phyloP scores from a whole-genome alignment of 805 yeast species.

The Nakazawaea siamensis region DNA sequence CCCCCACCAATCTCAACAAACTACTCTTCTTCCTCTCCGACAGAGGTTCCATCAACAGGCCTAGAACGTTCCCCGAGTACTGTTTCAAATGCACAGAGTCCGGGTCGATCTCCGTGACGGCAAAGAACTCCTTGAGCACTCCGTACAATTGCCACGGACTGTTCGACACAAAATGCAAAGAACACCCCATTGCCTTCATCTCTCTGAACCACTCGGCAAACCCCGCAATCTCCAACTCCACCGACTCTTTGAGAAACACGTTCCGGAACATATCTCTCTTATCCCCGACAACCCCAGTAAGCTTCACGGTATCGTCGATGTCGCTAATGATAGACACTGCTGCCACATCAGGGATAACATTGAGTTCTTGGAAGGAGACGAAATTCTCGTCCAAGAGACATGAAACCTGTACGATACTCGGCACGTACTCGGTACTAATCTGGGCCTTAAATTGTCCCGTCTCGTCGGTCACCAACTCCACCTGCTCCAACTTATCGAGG shows the following conservation, averaged over 20 bases:
- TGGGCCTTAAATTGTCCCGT: slow-evolving; percentile 59
- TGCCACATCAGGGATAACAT: slow-evolving; percentile 26
- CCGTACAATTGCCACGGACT: slow-evolving; percentile 87
- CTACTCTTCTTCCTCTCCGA: slow-evolving; percentile 70
- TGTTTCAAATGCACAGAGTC: slow-evolving; percentile 87
- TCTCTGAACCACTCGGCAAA: slow-evolving; percentile 64
- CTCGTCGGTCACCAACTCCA: slow-evolving; percentile 42
- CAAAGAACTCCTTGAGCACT: slow-evolving; percentile 49
- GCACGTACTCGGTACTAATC: slow-evolving; percentile 49
- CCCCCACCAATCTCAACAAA: slow-evolving; percentile 52
- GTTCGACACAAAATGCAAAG: slow-evolving; percentile 88
- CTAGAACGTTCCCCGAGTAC: slow-evolving; percentile 74
- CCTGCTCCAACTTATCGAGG: slow-evolving; percentile 20
- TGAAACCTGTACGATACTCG: slow-evolving; percentile 47
- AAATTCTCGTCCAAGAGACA: slow-evolving; percentile 39
- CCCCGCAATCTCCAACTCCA: slow-evolving; percentile 66
- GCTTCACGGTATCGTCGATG: slow-evolving; percentile 88
- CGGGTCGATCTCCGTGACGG: slow-evolving; percentile 49
- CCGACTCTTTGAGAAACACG: slow-evolving; percentile 58
- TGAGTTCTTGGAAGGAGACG: slow-evolving; percentile 35
- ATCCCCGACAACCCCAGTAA: slow-evolving; percentile 86
- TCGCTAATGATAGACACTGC: slow-evolving; percentile 71
- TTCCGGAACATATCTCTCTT: slow-evolving; percentile 76
- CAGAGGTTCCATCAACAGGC: slow-evolving; percentile 81
- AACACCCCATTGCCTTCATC: slow-evolving; percentile 34